These are phyloP conservation scores for Corchorus olitorius DNA, from an alignment of 345 rosid genomes.

Conservation along the genomic window DNA sequence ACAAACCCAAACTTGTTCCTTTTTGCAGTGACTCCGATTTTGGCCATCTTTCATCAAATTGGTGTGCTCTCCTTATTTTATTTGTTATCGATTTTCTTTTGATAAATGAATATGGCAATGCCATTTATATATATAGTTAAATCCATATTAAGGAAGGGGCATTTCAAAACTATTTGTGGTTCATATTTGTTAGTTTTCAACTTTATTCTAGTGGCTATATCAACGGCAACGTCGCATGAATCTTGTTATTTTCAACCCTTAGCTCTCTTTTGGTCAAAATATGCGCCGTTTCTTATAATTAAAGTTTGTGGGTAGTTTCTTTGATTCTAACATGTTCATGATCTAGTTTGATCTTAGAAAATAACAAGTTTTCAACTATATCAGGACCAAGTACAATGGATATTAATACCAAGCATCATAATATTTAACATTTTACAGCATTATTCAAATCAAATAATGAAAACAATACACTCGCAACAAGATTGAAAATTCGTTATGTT, in stretches of 20 bases:
- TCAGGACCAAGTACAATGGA: too few relatives aligned
- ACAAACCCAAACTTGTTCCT: background rate
- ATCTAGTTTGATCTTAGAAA: background rate
- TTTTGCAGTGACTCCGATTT: background rate
- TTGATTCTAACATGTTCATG: background rate
- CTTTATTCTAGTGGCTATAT: constrained; percentile 7
- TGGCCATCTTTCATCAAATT: background rate
- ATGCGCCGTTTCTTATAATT: background rate
- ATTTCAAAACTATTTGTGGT: background rate
- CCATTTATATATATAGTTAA: too few relatives aligned
- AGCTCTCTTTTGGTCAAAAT: background rate
- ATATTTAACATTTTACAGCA: too few relatives aligned
- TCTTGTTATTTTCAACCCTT: background rate
- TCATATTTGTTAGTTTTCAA: background rate
- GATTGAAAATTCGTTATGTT: too few relatives aligned
- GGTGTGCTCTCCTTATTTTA: background rate
- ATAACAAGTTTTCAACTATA: background rate
- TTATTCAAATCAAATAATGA: too few relatives aligned
- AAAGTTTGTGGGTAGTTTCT: background rate
- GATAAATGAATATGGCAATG: background rate
- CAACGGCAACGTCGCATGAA: constrained; percentile 6
- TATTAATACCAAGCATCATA: too few relatives aligned
- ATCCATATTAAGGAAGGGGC: background rate
- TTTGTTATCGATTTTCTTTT: background rate
- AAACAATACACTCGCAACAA: too few relatives aligned